Evolutionary conservation across 805 yeast genomes (phyloP), one percentile per base, ranked within the genome.

Genomic region (Ogataea saltuana): DNA sequence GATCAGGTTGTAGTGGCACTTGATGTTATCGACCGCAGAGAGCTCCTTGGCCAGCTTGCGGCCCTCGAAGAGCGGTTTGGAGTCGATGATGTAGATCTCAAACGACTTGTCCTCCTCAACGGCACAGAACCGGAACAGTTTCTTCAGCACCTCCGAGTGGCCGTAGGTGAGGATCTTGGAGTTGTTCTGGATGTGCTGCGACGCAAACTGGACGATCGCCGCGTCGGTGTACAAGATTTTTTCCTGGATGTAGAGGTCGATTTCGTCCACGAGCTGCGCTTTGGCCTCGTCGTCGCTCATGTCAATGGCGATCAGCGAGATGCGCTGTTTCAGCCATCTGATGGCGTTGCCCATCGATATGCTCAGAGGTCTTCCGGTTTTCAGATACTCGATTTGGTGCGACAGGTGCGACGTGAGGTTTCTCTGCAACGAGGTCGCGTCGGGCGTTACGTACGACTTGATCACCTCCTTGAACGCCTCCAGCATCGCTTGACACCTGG

Each of bases 301-400:
- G 49, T 86, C 95, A 43, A 90, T 81, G 45, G 89, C 82, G 37
- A 91, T 79, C 32, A 78, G 74, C 1, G 97, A 81, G 42, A 93
- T 91, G 62, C 87, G 91, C 69, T 91, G 98, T 60, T 93, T 93
- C 50, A 93, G 74, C 97, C 97, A 90, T 56, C 99, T 80, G 53
- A 93, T 93, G 2, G 97, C 91, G 68, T 90, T 93, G 42, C 99
- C 99, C 99, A 93, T 93, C 1, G 96, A 78, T 2, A 90, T 86
- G 43, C 93, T 81, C 37, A 93, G 72, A 1, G 98, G 97, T 50
- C 99, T 79, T 3, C 97, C 90, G 8, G 88, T 80, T 56, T 88
- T 91, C 54, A 93, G 71, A 54, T 85, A 88, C 61, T 91, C 99
- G 51, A 93, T 93, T 67, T 93, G 99, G 59, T 85, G 88, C 9